Conservation (phyloP, 441 rosid species). For the Eruca vesicaria region DNA sequence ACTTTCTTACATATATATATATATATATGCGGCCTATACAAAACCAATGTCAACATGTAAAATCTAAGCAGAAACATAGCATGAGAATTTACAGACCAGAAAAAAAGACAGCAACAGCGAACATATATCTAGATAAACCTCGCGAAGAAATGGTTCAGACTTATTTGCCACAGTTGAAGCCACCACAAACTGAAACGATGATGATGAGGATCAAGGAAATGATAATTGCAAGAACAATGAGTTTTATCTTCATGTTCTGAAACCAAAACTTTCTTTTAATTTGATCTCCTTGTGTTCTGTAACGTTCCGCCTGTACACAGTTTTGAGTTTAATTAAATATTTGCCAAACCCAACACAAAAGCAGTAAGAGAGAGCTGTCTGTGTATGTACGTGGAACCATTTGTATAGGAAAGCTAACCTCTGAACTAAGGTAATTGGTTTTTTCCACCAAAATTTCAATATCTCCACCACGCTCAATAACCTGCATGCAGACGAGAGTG, state of each 20-base stretch:
- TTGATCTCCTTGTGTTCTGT: slow-evolving; percentile 47
- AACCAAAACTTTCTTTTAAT: slow-evolving; percentile 77
- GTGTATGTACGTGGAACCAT: not conserved
- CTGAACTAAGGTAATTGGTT: not conserved
- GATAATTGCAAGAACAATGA: slow-evolving; percentile 61
- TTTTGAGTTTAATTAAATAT: not conserved
- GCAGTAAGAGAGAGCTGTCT: not conserved
- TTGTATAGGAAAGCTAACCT: not conserved
- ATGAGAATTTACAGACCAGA: slow-evolving; percentile 20
- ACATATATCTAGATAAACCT: slow-evolving; percentile 3
- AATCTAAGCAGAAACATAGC: not conserved
- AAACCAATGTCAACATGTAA: not conserved
- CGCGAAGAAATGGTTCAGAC: slow-evolving; percentile 3
- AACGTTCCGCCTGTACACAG: slow-evolving; percentile 61
- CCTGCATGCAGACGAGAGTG: not conserved
- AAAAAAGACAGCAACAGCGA: not conserved
- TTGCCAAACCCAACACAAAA: not conserved
- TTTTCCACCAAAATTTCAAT: not conserved
- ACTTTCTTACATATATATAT: not conserved
- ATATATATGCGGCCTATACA: not conserved
- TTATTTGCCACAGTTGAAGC: slow-evolving; percentile 50
- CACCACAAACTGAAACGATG: slow-evolving; percentile 59
- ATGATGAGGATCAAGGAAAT: slow-evolving; percentile 73
- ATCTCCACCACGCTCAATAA: not conserved
- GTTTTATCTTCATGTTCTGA: slow-evolving; percentile 75